Evolutionary conservation across 2,329 filamentous ascomycete genomes (phyloP).

Genomic region (Hypoxylon sp.): DNA sequence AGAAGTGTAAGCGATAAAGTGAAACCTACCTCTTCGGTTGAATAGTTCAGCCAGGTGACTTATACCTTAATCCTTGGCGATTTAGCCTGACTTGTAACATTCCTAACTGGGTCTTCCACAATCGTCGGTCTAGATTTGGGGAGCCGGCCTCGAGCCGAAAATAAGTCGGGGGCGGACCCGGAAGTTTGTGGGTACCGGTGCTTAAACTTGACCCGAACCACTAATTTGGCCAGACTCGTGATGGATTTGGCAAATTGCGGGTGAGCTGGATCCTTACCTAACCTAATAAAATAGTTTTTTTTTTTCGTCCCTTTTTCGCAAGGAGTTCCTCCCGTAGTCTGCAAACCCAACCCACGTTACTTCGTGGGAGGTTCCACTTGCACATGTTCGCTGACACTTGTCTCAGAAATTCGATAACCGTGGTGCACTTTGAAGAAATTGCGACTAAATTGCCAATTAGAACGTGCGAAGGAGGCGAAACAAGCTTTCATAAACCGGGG

Average conservation of each 20-base stretch:
- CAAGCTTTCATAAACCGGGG: constrained; percentile 46
- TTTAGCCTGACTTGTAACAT: constrained; percentile 46
- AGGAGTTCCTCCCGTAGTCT: constrained; percentile 5
- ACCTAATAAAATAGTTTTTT: constrained; percentile 28
- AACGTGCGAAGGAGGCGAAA: constrained; percentile 29
- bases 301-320: constrained; percentile 10
- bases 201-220: constrained; percentile 42
- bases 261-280: constrained; percentile 37
- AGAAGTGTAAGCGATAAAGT: constrained; percentile 16
- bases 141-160: constrained; percentile 43
- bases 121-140: constrained; percentile 38
- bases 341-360: constrained; percentile 41
- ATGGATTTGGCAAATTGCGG: constrained; percentile 40
- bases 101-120: constrained; percentile 42
- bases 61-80: constrained; percentile 41
- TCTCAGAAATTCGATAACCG: constrained; percentile 33
- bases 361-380: constrained; percentile 38
- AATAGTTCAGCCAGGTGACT: constrained; percentile 40
- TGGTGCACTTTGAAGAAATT: constrained; percentile 35
- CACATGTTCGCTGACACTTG: constrained; percentile 39
- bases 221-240: constrained; percentile 31
- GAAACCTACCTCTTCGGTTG: constrained; percentile 37
- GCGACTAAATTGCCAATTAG: constrained; percentile 40
- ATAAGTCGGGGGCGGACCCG: constrained; percentile 46
- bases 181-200: constrained; percentile 40